Conservation (phyloP, 352 stramenopile species). For the Globisporangium abappressorium region DNA sequence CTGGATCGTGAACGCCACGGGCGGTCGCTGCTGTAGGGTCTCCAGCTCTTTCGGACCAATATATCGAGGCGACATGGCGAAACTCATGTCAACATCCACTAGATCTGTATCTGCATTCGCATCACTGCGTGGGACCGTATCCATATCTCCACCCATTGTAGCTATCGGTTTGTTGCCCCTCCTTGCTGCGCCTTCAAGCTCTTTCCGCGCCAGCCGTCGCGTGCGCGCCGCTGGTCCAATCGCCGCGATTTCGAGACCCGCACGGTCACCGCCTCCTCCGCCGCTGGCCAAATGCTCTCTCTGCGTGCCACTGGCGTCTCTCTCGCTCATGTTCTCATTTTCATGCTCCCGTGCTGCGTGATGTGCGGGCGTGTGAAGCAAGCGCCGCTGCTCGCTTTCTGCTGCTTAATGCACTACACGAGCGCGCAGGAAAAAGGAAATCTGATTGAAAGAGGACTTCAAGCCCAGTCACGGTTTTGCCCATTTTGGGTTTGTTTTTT, state of each 20-base stretch:
- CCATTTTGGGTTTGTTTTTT: no score
- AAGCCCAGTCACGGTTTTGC: no score
- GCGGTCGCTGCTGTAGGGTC: slow-evolving; percentile 32
- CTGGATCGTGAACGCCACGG: slow-evolving; percentile 41
- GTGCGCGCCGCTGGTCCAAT: slow-evolving; percentile 7
- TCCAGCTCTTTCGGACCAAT: slow-evolving; percentile 27
- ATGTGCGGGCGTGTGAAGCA: background rate
- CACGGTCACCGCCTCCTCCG: background rate
- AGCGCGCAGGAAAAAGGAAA: background rate
- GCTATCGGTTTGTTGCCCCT: background rate
- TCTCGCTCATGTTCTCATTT: background rate
- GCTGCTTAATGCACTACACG: background rate
- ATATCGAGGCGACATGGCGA: slow-evolving; percentile 33
- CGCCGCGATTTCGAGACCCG: slow-evolving; percentile 1
- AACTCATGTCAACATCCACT: slow-evolving; percentile 14
- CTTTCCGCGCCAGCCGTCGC: slow-evolving; percentile 17
- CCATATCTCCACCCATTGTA: background rate
- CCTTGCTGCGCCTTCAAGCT: slow-evolving; percentile 1
- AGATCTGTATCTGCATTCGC: background rate
- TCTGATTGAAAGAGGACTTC: background rate
- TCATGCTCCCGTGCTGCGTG: background rate
- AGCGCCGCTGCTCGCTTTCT: background rate
- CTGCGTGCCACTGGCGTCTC: background rate
- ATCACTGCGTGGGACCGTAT: background rate
- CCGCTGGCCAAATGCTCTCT: background rate